phyloP scores from a whole-genome alignment of 192 early-diverging fungal genomes.

The Radiomyces spectabilis region DNA sequence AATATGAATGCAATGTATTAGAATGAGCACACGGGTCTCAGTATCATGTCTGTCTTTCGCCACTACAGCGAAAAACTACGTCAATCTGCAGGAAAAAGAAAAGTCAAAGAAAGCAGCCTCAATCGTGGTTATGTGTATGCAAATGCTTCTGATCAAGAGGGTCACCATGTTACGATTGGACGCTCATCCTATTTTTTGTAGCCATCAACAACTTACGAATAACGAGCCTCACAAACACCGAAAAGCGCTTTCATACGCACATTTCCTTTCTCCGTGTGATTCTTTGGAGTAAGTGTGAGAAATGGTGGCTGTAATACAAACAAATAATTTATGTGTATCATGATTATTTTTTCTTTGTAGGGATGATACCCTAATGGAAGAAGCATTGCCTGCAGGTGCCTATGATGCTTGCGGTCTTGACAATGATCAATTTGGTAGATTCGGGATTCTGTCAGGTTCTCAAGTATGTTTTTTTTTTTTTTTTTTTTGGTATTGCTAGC shows the following conservation, averaged over 20 bases:
- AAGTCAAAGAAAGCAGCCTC: too few species aligned
- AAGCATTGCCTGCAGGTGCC: background rate
- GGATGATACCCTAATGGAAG: constrained; percentile 5
- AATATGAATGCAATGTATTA: too few species aligned
- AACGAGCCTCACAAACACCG: constrained; percentile 18
- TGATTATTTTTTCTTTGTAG: constrained; percentile 15
- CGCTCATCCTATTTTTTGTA: too few species aligned
- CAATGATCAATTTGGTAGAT: constrained; percentile 1
- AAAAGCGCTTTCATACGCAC: constrained; percentile 40
- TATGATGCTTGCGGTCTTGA: constrained; percentile 88
- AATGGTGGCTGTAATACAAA: too few species aligned
- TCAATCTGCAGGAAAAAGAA: constrained; percentile 18
- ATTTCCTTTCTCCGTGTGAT: constrained; percentile 42
- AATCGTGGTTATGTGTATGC: constrained; percentile 34
- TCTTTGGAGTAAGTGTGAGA: constrained; percentile 44
- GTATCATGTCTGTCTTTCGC: constrained; percentile 26
- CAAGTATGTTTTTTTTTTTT: too few species aligned
- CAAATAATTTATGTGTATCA: background rate
- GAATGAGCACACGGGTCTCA: background rate
- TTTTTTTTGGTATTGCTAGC: too few species aligned
- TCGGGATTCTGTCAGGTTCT: background rate
- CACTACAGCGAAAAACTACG: constrained; percentile 32
- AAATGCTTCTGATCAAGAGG: background rate
- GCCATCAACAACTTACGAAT: constrained; percentile 22
- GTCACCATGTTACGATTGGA: background rate